Percentiles rank a stretch among this genome's conserved stretches.
These are phyloP conservation scores for Dothistroma pini DNA, from an alignment of 2,329 filamentous ascomycete genomes.

Conservation along the genomic window DNA sequence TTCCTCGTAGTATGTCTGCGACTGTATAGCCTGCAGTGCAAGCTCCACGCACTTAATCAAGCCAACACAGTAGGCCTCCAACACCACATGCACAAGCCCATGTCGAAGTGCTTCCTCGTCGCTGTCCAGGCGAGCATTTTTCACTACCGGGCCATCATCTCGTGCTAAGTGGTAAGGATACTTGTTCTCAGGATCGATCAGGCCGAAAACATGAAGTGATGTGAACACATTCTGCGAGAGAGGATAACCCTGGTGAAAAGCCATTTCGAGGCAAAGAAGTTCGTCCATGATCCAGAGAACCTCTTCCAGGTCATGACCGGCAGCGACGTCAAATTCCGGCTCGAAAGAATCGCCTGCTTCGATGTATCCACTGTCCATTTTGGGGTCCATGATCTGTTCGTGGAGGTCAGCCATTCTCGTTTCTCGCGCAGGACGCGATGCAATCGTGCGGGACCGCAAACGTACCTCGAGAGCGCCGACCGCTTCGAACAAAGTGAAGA, in stretches of 20 bases:
- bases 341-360: constrained; percentile 76
- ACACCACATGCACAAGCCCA: constrained; percentile 57
- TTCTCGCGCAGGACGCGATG: not conserved
- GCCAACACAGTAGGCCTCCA: constrained; percentile 82
- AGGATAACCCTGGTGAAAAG: constrained; percentile 95
- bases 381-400: constrained; percentile 89
- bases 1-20: constrained; percentile 94
- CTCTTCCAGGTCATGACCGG: constrained; percentile 48
- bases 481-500: constrained; percentile 90
- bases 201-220: constrained; percentile 80
- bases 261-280: constrained; percentile 88
- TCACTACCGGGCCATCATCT: constrained; percentile 42
- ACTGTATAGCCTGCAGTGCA: constrained; percentile 71
- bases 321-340: constrained; percentile 50
- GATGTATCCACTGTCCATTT: constrained; percentile 95
- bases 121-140: constrained; percentile 35
- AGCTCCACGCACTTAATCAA: constrained; percentile 78
- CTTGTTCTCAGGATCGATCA: constrained; percentile 62
- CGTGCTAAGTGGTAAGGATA: constrained; percentile 38
- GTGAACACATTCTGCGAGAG: constrained; percentile 93
- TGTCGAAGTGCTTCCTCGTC: constrained; percentile 3
- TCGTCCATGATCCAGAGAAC: constrained; percentile 93
- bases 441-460: not conserved
- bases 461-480: constrained; percentile 74
- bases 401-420: not conserved